These are phyloP conservation scores for Aristolochia contorta DNA, from an alignment of 164 flowering plant genomes.

Conservation along the genomic window DNA sequence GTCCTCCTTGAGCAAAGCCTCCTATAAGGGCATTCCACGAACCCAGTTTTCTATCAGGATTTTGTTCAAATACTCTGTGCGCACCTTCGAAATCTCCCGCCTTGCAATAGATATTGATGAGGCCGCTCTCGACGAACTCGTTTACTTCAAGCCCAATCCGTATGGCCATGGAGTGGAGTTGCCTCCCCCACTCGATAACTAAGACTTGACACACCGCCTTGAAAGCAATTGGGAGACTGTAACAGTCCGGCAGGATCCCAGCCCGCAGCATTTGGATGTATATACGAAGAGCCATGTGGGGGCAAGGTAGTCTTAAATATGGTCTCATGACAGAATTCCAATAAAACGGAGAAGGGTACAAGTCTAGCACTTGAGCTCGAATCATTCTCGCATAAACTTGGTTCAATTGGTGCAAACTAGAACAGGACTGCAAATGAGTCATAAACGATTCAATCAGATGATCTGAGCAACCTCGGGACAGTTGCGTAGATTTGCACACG, in stretches of 20 bases:
- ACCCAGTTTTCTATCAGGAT: constrained; percentile 41
- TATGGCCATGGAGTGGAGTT: constrained; percentile 32
- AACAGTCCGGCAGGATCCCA: constrained; percentile 41
- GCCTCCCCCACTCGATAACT: constrained; percentile 17
- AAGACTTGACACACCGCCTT: constrained; percentile 34
- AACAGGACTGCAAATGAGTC: constrained; percentile 27
- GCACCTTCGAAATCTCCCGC: constrained; percentile 41
- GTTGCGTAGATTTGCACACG: too few relatives aligned
- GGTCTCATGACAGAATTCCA: constrained; percentile 50
- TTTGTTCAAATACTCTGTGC: constrained; percentile 44
- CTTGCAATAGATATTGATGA: constrained; percentile 37
- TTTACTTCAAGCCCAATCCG: constrained; percentile 30
- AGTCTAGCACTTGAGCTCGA: constrained; percentile 24
- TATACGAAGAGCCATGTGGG: constrained; percentile 23
- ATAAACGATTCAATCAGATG: constrained; percentile 17
- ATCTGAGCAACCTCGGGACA: neutral
- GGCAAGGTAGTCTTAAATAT: constrained; percentile 30
- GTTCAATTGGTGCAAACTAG: constrained; percentile 19
- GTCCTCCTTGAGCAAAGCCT: constrained; percentile 49
- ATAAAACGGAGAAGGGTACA: constrained; percentile 24
- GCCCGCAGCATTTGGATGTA: constrained; percentile 34
- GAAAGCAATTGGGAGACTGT: constrained; percentile 44
- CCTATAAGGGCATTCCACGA: constrained; percentile 61
- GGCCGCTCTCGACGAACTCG: constrained; percentile 53
- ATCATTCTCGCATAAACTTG: constrained; percentile 31